A percentile compares a stretch with the other conserved stretches of the same genome.
These are phyloP conservation scores for Aspergillus ruber DNA, from an alignment of 2,329 filamentous ascomycete species.

Conservation along the genomic window DNA sequence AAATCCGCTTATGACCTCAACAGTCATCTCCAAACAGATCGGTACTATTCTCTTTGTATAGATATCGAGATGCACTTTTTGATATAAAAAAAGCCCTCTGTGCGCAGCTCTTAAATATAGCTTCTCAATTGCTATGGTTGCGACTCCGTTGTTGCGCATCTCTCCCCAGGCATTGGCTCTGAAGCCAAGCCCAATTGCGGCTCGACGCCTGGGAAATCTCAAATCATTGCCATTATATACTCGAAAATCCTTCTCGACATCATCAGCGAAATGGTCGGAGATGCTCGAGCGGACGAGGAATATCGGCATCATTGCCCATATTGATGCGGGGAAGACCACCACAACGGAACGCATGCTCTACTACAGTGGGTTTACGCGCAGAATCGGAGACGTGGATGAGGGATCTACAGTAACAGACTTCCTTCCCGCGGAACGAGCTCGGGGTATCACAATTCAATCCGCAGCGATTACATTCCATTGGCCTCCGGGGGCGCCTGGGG, in stretches of 20 bases:
- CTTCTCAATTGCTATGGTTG: slow-evolving; percentile 15
- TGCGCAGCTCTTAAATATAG: too few species aligned
- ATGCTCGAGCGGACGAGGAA: slow-evolving; percentile 67
- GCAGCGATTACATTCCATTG: slow-evolving; percentile 93
- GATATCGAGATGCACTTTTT: background rate
- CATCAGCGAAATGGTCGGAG: slow-evolving; percentile 15
- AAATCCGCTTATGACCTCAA: background rate
- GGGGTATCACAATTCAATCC: slow-evolving; percentile 96
- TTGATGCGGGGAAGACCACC: slow-evolving; percentile 97
- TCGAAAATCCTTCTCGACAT: slow-evolving; percentile 21
- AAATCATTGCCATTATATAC: background rate
- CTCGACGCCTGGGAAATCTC: slow-evolving; percentile 4
- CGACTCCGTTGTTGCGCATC: slow-evolving; percentile 25
- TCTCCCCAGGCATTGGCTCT: slow-evolving; percentile 17
- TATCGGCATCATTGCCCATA: slow-evolving; percentile 97
- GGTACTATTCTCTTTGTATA: background rate
- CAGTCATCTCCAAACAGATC: too few species aligned
- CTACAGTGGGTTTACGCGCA: slow-evolving; percentile 81
- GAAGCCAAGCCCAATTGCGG: slow-evolving; percentile 1
- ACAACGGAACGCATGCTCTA: slow-evolving; percentile 99
- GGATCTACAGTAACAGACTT: slow-evolving; percentile 98
- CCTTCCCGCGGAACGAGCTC: slow-evolving; percentile 79
- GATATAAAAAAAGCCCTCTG: background rate
- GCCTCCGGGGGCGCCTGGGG: slow-evolving; percentile 52
- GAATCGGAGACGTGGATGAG: slow-evolving; percentile 91